Percentiles rank a stretch among this genome's conserved stretches.
These are phyloP conservation scores for Tolypocladium nubicola DNA, from an alignment of 2,329 filamentous ascomycete genomes.

Conservation along the genomic window DNA sequence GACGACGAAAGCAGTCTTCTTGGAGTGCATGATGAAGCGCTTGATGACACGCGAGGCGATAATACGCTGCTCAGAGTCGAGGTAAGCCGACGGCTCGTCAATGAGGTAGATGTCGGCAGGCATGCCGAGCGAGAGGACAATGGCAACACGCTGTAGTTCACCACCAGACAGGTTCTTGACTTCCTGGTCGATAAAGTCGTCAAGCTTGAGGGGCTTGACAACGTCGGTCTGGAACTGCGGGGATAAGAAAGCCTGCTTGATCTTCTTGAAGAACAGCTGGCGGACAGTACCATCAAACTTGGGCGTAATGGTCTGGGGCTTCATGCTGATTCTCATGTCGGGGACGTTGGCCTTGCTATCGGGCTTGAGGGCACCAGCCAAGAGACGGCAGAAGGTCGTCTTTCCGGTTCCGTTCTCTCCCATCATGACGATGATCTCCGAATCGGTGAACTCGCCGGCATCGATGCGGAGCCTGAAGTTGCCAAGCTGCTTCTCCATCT, in stretches of 20 bases:
- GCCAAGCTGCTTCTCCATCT: slow-evolving; percentile 87
- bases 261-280: slow-evolving; percentile 99
- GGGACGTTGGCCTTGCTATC: slow-evolving; percentile 71
- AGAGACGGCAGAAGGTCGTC: slow-evolving; percentile 95
- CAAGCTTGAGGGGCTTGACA: slow-evolving; percentile 97
- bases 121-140: slow-evolving; percentile 89
- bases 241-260: slow-evolving; percentile 90
- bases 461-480: slow-evolving; percentile 79
- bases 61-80: slow-evolving; percentile 98
- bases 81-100: slow-evolving; percentile 93
- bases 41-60: slow-evolving; percentile 96
- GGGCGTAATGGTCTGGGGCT: slow-evolving; percentile 98
- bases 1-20: slow-evolving; percentile 98
- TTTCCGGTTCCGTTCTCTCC: slow-evolving; percentile 99
- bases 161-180: slow-evolving; percentile 98
- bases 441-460: slow-evolving; percentile 83
- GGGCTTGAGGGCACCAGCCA: slow-evolving; percentile 87
- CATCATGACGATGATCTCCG: slow-evolving; percentile 99
- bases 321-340: slow-evolving; percentile 97
- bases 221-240: slow-evolving; percentile 99
- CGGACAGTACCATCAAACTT: slow-evolving; percentile 96
- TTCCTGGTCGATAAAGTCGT: slow-evolving; percentile 99
- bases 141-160: slow-evolving; percentile 98
- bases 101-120: slow-evolving; percentile 98
- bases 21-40: slow-evolving; percentile 99